Base-by-base conservation (phyloP, 331 rosid genomes). In the Malus hybrid region DNA sequence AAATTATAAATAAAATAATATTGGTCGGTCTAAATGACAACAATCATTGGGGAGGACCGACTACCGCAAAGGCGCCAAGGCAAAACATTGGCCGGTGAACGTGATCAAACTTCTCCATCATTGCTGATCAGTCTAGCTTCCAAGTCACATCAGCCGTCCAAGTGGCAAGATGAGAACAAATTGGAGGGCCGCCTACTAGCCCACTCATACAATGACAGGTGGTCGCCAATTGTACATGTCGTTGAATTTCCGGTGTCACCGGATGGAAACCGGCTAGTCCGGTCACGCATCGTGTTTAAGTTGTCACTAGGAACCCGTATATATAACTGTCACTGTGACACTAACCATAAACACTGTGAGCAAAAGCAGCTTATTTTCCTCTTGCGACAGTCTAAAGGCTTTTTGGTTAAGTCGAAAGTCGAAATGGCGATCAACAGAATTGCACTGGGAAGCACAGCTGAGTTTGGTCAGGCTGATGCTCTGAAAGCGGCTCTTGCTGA, bases 401-500 rank as follows among this genome's bases (percentile, higher is more conserved):
- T 70, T 32, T 18, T 18, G 7, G 4, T 30, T 5, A 30, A 16
- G 44, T 32, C 16, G 66, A 50, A 36, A 36, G 30, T 74, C 70
- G 34, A 34, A 30, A 88, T 89, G 97, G 78, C 96, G 63, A 79
- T 89, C 71, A 70, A 87, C 50, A 85, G 70, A 58, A 91, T 89
- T 77, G 88, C 89, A 28, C 0, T 89, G 2, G 96, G 96, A 69
- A 68, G 22, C 18, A 19, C 91, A 5, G 80, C 88, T 3, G 93
- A 92, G 70, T 63, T 85, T 20, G 64, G 86, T 22, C 82, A 88
- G 63, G 64, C 77, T 52, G 88, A 84, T 63, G 76, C 90, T 16
- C 85, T 86, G 10, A 91, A 77, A 71, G 95, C 93, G 30, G 93
- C 90, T 19, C 83, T 88, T 0, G 96, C 93, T 13, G 96, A 91